A percentile compares a stretch with the other conserved stretches of the same genome.
These are phyloP conservation scores for Thamnidium elegans DNA, from an alignment of 192 early-diverging fungal species.

Conservation along the genomic window DNA sequence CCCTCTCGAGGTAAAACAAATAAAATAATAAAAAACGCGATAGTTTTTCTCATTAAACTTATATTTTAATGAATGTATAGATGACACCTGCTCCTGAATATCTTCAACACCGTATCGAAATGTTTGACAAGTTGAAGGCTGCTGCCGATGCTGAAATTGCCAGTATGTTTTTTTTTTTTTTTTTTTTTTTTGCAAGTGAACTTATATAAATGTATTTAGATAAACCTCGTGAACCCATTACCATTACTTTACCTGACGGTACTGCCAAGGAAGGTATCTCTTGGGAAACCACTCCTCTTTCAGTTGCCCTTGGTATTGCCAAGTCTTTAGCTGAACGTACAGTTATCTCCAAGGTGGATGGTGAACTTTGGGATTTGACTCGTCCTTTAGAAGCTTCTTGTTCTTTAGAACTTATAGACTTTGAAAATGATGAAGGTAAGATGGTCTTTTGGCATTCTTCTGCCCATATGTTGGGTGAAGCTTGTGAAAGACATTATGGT, in stretches of 20 bases:
- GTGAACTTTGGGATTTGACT: constrained; percentile 82
- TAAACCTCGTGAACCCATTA: constrained; percentile 72
- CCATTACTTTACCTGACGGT: constrained; percentile 88
- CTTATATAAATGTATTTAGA: constrained; percentile 40
- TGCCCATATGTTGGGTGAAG: constrained; percentile 96
- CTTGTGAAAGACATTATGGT: constrained; percentile 96
- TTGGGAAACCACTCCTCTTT: constrained; percentile 95
- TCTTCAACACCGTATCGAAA: constrained; percentile 71
- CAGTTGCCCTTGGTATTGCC: constrained; percentile 82
- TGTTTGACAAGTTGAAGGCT: constrained; percentile 75
- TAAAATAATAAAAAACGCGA: background rate
- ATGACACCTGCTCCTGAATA: constrained; percentile 69
- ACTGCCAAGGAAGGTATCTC: constrained; percentile 71
- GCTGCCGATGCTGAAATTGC: constrained; percentile 61
- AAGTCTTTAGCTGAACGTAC: constrained; percentile 89
- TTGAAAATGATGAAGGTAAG: constrained; percentile 90
- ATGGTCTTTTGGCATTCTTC: constrained; percentile 98
- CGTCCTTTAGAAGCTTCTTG: constrained; percentile 83
- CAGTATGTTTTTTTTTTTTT: constrained; percentile 41
- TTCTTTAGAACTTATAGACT: constrained; percentile 87
- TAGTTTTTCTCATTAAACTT: background rate
- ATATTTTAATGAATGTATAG: constrained; percentile 31
- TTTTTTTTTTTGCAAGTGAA: background rate
- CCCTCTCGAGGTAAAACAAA: constrained; percentile 20
- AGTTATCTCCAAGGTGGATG: constrained; percentile 94